Evolutionary conservation across 139 green algal species (phyloP).

Genomic region (Monoraphidium neglectum): DNA sequence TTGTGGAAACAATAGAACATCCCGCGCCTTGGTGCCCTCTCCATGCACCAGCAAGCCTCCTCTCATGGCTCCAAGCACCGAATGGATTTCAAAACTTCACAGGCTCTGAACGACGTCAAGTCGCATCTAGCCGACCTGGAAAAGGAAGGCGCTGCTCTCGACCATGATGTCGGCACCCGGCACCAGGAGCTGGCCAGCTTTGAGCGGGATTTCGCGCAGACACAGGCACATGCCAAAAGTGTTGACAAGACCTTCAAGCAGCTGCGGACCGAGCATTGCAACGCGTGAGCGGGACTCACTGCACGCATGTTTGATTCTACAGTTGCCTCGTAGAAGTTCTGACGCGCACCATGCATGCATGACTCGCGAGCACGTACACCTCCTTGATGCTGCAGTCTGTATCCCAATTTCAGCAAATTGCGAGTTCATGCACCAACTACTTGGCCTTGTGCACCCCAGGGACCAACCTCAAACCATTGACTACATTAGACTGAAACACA

Average conservation of each 20-base stretch:
- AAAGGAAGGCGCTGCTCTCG: conserved; percentile 39
- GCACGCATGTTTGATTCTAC: background rate
- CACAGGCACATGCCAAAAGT: conserved; percentile 5
- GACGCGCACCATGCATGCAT: background rate
- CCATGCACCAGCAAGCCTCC: background rate
- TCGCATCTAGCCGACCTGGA: conserved; percentile 49
- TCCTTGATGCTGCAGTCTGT: background rate
- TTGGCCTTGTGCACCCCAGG: conserved; percentile 12
- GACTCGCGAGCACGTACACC: background rate
- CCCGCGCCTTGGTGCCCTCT: background rate
- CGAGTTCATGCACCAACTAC: background rate
- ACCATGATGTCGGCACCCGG: conserved; percentile 45
- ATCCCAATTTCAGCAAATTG: background rate
- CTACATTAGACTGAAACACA: conserved; percentile 82
- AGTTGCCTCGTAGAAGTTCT: background rate
- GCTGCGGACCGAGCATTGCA: conserved; percentile 64
- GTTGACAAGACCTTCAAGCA: conserved; percentile 39
- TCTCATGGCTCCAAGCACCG: background rate
- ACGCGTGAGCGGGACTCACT: conserved; percentile 47
- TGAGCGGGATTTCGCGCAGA: conserved; percentile 43
- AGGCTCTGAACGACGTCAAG: conserved; percentile 81
- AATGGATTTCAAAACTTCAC: conserved; percentile 7
- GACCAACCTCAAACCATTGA: conserved; percentile 82
- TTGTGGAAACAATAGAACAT: too few species aligned
- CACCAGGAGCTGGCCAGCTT: conserved; percentile 48